Evolutionary conservation across 2,329 filamentous ascomycete species (phyloP), one percentile per base, ranked within the genome.

Genomic region (Rhynchosporium secalis): DNA sequence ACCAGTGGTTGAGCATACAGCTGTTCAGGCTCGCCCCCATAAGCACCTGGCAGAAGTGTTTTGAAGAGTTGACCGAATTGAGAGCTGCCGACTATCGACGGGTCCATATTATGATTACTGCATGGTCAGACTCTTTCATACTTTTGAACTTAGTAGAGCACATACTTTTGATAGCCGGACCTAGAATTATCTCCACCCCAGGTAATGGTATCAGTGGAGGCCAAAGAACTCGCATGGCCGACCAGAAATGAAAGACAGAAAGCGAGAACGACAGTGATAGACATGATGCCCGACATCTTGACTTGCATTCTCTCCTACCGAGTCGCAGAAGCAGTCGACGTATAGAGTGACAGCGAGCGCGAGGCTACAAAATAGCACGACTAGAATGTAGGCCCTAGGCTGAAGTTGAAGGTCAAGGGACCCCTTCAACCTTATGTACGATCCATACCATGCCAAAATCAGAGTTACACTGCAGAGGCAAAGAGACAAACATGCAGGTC

Each of bases 61-160:
- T 76, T 79, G 75, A 83, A 86, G 7, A 86, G 73, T 62, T 83
- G 80, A 26, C 79, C 81, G 65, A 86, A 87, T 56, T 82, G 78
- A 2, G 79, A 72, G 60, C 81, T 83, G 46, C 76, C 79, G 2
- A 87, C 83, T 8, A 86, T 75, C 13, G 80, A 77, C 0, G 85
- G 85, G 68, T 87, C 83, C 80, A 87, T 83, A 72, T 87, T 87
- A 70, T 87, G 84, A 69, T 84, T 86, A 26, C 72, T 75, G 40
- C 15, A 10, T 20, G 2, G 51, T 66, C 49, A 66, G 61, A 41
- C 13, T 4, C 26, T 33, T 33, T 12, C 64, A 29, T 3, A 52
- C 66, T 49, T 65, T 52, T 31, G n/a, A 9, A 38, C 12, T 10
- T 20, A 26, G 26, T 9, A 58, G 28, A 51, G 38, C n/a, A 73